Evolutionary conservation across 2,329 filamentous ascomycete species (phyloP).

Genomic region (Ophiosphaerella herpotricha): DNA sequence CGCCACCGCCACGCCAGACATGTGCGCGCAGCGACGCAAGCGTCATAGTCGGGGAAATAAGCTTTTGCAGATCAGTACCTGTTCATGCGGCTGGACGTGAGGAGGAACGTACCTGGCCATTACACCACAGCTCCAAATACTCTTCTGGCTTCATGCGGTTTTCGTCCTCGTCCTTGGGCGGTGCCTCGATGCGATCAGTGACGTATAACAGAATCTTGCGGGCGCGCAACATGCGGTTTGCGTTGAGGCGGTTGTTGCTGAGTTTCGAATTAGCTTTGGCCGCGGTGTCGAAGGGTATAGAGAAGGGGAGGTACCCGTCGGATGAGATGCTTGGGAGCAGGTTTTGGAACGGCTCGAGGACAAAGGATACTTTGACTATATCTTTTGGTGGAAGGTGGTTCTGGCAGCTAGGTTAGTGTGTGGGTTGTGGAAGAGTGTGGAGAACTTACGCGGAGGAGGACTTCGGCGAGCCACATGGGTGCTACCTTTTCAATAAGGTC

Average conservation of each 20-base stretch:
- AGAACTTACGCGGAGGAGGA: conserved; percentile 68
- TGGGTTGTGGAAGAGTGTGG: background rate
- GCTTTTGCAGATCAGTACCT: conserved; percentile 34
- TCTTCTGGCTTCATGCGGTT: conserved; percentile 75
- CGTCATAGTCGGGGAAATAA: conserved; percentile 82
- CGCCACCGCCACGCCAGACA: conserved; percentile 93
- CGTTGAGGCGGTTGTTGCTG: conserved; percentile 87
- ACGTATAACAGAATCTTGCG: conserved; percentile 94
- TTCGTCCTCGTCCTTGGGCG: conserved; percentile 60
- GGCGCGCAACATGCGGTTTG: conserved; percentile 93
- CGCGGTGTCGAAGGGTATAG: conserved; percentile 29
- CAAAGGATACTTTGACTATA: conserved; percentile 93
- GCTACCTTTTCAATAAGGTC: conserved; percentile 84
- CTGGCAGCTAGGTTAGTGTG: conserved; percentile 43
- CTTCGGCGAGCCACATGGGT: conserved; percentile 90
- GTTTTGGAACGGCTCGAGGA: conserved; percentile 80
- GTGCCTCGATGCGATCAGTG: conserved; percentile 84
- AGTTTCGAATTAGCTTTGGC: conserved; percentile 29
- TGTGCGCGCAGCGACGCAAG: conserved; percentile 91
- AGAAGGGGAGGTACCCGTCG: conserved; percentile 62
- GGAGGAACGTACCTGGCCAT: conserved; percentile 73
- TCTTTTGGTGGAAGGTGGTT: conserved; percentile 86
- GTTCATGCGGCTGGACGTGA: background rate
- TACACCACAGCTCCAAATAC: conserved; percentile 93
- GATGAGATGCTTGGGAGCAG: conserved; percentile 74